Conservation (phyloP, 371 early-diverging fungal species). For the Funneliformis caledonium region DNA sequence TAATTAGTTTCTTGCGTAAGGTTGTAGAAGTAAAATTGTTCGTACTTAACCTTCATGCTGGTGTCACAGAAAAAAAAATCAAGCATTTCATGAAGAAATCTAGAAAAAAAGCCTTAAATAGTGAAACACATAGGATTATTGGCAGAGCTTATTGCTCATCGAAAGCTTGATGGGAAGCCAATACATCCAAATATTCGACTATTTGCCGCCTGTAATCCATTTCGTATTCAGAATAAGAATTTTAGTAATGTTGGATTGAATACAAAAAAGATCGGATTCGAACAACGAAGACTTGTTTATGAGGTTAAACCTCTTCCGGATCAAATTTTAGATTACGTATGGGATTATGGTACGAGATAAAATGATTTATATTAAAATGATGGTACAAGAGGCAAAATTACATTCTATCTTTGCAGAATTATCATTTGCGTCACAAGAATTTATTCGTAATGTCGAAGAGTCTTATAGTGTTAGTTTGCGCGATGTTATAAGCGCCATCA, state of each 20-base stretch:
- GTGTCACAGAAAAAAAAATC: slow-evolving; percentile 13
- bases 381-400: not conserved
- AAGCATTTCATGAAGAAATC: not conserved
- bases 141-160: slow-evolving; percentile 21
- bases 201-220: slow-evolving; percentile 41
- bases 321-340: slow-evolving; percentile 38
- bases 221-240: slow-evolving; percentile 14
- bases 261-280: not conserved
- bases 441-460: slow-evolving; percentile 25
- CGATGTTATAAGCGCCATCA: slow-evolving; percentile 34
- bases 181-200: slow-evolving; percentile 28
- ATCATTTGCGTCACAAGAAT: slow-evolving; percentile 33
- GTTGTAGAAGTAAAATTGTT: slow-evolving; percentile 5
- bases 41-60: slow-evolving; percentile 34
- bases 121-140: slow-evolving; percentile 21
- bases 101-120: not conserved
- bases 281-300: slow-evolving; percentile 31
- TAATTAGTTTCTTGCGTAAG: slow-evolving; percentile 2
- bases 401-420: slow-evolving; percentile 4
- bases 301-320: slow-evolving; percentile 37
- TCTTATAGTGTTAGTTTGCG: slow-evolving; percentile 35
- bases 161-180: slow-evolving; percentile 13
- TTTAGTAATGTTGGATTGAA: slow-evolving; percentile 10
- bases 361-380: slow-evolving; percentile 32
- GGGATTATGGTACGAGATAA: slow-evolving; percentile 40